These are phyloP conservation scores for Collybia nuda DNA, from an alignment of 768 basidiomycete genomes.

Conservation along the genomic window DNA sequence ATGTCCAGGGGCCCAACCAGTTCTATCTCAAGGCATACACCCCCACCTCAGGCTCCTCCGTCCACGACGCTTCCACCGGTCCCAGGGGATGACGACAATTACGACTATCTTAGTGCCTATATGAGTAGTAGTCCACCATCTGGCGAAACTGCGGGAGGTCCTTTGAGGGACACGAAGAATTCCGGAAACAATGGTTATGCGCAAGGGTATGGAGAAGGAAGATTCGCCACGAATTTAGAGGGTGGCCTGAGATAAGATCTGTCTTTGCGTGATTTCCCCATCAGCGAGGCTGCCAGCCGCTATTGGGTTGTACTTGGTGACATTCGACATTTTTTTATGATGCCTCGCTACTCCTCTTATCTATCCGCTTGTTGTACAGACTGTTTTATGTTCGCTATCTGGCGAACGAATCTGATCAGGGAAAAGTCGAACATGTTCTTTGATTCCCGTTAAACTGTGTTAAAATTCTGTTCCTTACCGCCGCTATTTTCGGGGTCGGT, in stretches of 20 bases:
- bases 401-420: no score
- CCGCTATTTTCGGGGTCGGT: no score
- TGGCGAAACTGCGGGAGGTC: conserved; percentile 9
- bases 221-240: conserved; percentile 49
- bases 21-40: conserved; percentile 13
- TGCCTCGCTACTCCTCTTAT: no score
- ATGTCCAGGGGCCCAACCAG: conserved; percentile 4
- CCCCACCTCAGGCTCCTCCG: conserved; percentile 13
- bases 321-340: no score
- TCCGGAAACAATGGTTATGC: conserved; percentile 2
- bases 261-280: not conserved
- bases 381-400: no score
- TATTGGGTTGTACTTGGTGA: no score
- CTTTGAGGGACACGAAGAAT: conserved; percentile 4
- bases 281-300: no score
- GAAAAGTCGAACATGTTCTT: no score
- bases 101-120: conserved; percentile 63
- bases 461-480: no score
- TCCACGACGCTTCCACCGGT: conserved; percentile 11
- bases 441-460: no score
- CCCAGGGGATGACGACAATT: conserved; percentile 41
- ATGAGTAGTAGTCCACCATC: conserved; percentile 19
- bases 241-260: conserved; percentile 6
- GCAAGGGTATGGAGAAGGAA: conserved; percentile 36
- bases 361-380: no score